A percentile compares a stretch with the other conserved stretches of the same genome.
These are phyloP conservation scores for Mycena galopus DNA, from an alignment of 768 basidiomycete species.

Conservation along the genomic window DNA sequence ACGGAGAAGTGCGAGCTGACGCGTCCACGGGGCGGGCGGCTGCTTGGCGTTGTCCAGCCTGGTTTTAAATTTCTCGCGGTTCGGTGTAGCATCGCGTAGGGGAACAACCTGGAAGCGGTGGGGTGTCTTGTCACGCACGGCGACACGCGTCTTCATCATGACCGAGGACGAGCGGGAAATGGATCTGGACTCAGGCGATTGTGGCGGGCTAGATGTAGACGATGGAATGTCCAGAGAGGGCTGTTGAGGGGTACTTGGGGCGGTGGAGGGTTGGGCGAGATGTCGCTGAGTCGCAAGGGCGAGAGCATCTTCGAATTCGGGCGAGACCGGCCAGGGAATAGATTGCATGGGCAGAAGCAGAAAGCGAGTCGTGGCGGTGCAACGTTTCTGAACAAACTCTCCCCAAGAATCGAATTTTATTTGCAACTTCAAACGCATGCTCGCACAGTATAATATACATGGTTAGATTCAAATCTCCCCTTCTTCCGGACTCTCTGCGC, in stretches of 20 bases:
- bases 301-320: slow-evolving; percentile 37
- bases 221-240: not conserved
- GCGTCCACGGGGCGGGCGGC: slow-evolving; percentile 30
- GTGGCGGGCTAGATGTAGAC: not conserved
- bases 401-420: no score
- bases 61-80: slow-evolving; percentile 35
- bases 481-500: slow-evolving; percentile 89
- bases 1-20: slow-evolving; percentile 21
- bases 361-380: not conserved
- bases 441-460: not conserved
- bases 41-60: slow-evolving; percentile 13
- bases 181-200: slow-evolving; percentile 2
- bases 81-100: slow-evolving; percentile 50
- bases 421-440: no score
- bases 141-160: slow-evolving; percentile 60
- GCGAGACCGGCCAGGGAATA: slow-evolving; percentile 33
- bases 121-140: slow-evolving; percentile 57
- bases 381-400: no score
- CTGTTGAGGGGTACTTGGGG: slow-evolving; percentile 2
- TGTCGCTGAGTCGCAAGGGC: slow-evolving; percentile 33
- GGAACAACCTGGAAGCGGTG: slow-evolving; percentile 61
- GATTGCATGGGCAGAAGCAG: slow-evolving; percentile 26
- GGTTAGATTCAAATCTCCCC: slow-evolving; percentile 75
- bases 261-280: slow-evolving; percentile 16
- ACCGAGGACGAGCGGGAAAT: slow-evolving; percentile 38